Base-by-base conservation (phyloP, 2,329 filamentous ascomycete genomes). In the Calonectria montana region DNA sequence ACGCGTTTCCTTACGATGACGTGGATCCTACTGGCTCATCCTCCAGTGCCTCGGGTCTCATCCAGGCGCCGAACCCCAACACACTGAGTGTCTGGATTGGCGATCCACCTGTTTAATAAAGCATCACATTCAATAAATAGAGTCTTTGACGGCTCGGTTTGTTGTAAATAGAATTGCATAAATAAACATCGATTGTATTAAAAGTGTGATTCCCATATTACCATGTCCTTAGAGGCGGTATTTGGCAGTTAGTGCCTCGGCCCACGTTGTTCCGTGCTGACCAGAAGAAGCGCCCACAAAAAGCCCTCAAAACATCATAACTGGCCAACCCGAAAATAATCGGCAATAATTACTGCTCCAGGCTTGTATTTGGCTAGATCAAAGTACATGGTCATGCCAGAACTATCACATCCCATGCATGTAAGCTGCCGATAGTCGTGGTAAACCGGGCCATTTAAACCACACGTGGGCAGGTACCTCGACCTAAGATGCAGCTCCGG, bases 1-100 rank as follows among this genome's bases (percentile, higher is more conserved):
- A 93, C 78, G 88, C 90, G 0, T 93, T 93, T 78, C 87, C 92
- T 0, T 94, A 93, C 75, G 92, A 94, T 77, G 91, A 94, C 79
- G 91, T 93, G n/a, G 88, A 90, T 65, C 88, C 90, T 0, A 84
- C 86, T 70, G 89, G 87, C 18, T 59, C 53, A 25, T 85, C 87
- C 29, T 83, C 86, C 72, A 62, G 39, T 23, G 57, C 57, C 13
- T 41, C 57, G 4, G 57, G 57, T 29, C 37, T 62, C 57, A 45
- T 62, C 4, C 39, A 41, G 5, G 37, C 57, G 10, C 37, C 57
- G 18, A 45, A 62, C 39, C 37, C 39, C 18, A n/a, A 45, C 57
- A 41, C 37, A n/a, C 10, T 62, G 15, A 62, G 37, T 16, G 39
- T 62, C 6, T 62, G 39, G 37, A 45, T 62, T 31, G 57, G 57